Evolutionary conservation across 306 rosid genomes (phyloP), one percentile per base, ranked within the genome.

Genomic region (Cyclanthera cordifolia): DNA sequence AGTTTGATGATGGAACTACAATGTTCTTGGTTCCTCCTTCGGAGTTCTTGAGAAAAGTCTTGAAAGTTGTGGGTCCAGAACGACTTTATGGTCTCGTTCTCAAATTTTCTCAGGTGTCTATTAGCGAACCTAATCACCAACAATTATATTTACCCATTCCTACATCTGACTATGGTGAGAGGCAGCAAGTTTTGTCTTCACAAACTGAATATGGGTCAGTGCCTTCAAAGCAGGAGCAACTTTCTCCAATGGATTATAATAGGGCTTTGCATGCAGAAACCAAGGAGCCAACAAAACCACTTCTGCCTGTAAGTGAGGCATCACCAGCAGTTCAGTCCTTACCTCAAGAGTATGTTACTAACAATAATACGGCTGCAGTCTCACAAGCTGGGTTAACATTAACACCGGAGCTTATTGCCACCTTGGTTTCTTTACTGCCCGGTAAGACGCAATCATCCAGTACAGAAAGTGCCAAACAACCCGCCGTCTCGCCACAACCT

Each of bases 41-140:
- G 19, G 97, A 94, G 68, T 94, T 94, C 73, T 82, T 94, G 70
- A 85, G 90, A 47, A 77, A 82, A 23, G 89, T 94, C 69, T 81
- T 94, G 86, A 94, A 94, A 84, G 90, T 94, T 50, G 45, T 80
- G 0, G 99, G 99, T 53, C 99, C 99, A 47, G 96, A 94, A 73
- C 97, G 99, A 57, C 78, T 94, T 10, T 94, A 94, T 82, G 99
- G 99, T 25, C 96, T 94, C 50, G 95, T 94, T 80, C 99, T 94
- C 28, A 90, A 85, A 86, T 90, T 94, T 85, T 84, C 99, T 16
- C 88, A 77, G 65, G 79, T 72, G 58, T 75, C 95, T 71, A 67
- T 71, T 56, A 79, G 70, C 53, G 79, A 81, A 50, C 75, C 92
- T 15, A 50, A 74, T 77, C 95, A 80, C 53, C 91, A 80, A 58